These are phyloP conservation scores for Tolypocladium pustulatum DNA, from an alignment of 2,329 filamentous ascomycete genomes.

Conservation along the genomic window DNA sequence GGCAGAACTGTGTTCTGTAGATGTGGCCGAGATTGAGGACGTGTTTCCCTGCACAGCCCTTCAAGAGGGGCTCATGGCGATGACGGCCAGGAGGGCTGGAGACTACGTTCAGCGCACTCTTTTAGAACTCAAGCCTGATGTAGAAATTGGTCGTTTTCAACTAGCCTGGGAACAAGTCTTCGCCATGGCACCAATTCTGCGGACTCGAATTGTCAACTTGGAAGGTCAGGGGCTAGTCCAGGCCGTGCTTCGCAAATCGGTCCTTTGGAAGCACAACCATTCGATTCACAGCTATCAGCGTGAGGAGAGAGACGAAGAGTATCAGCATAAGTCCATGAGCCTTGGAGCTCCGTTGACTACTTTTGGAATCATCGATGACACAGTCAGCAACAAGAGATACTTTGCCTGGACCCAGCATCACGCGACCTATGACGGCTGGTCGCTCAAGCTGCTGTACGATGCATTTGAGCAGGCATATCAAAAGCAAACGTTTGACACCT, in stretches of 20 bases:
- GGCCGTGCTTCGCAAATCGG: neutral
- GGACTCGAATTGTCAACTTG: neutral
- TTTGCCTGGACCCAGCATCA: neutral
- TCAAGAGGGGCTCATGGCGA: neutral
- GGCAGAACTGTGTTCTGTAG: neutral
- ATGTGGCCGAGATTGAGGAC: neutral
- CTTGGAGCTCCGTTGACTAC: neutral
- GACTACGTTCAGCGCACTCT: neutral
- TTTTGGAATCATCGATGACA: neutral
- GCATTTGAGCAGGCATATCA: neutral
- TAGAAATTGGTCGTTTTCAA: neutral
- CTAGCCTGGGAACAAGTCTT: neutral
- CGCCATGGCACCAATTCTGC: neutral
- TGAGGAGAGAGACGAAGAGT: neutral
- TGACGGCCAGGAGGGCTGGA: neutral
- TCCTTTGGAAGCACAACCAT: neutral
- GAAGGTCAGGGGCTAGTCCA: neutral
- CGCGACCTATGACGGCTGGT: neutral
- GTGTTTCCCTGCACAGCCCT: neutral
- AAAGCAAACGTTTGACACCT: neutral
- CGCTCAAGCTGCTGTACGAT: neutral
- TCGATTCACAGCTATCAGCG: neutral
- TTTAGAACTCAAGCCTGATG: neutral
- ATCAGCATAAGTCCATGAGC: neutral
- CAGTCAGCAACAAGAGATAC: neutral